Base-by-base conservation (phyloP, 225 moss, liverwort and hornwort genomes). In the Takakia lepidozioides region DNA sequence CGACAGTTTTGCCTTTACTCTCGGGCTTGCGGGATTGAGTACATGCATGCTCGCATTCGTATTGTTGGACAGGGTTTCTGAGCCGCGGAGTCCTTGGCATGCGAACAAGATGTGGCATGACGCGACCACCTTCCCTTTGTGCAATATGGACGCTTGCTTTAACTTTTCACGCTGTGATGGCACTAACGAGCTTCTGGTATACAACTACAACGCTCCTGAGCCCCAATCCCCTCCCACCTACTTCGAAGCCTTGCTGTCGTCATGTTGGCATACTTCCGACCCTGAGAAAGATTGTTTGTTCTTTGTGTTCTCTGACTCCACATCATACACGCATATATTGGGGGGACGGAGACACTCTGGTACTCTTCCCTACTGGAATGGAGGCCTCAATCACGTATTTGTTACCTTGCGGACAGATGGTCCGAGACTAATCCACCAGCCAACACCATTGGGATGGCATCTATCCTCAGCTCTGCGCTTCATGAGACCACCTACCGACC, bases 371-470 rank as follows among this genome's bases (percentile, higher is more conserved):
- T 28, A 75, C 27, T 86, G 86, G 86, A 73, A 75, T 29, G 69
- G 72, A 2, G 86, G 86, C 8, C 61, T 78, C 16, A 86, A 86
- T 51, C 86, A 86, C 28, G 82, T 86, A 19, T 74, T 86, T 34
- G 65, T 86, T 17, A 86, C 86, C 78, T 82, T 41, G 67, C 78
- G 27, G 86, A 86, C 57, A 66, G 69, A n/a, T 86, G 86, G 86
- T 45, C 29, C 0, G 67, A 82, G 54, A 70, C 75, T 0, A 86
- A 86, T 56, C 82, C 82, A 2, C 48, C 75, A 0, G 45, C 75
- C 6, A 55, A 64, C 32, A 64, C 78, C 4, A 86, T 86, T 29
- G 82, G 82, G 36, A 75, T 60, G 57, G 82, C 86, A 3, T 86
- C 86, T 11, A 79, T 86, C 42, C 59, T 86, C 13, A 79, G 78